phyloP scores from a whole-genome alignment of 495 filamentous ascomycete species.

The Cercophora newfieldiana region DNA sequence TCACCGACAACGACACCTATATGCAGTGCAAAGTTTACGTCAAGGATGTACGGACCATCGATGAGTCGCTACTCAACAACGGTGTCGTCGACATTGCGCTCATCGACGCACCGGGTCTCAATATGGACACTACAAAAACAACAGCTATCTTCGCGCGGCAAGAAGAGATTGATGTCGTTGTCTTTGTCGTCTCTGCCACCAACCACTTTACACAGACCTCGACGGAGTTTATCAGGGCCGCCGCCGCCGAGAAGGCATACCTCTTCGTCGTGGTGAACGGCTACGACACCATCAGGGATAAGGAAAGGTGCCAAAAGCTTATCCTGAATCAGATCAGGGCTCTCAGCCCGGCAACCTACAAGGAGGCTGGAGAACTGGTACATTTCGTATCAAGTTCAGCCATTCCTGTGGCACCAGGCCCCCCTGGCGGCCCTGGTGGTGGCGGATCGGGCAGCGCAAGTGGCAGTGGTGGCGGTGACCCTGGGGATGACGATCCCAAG shows the following conservation, averaged over 20 bases:
- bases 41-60: conserved; percentile 84
- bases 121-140: conserved; percentile 93
- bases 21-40: conserved; percentile 97
- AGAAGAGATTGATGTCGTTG: conserved; percentile 98
- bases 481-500: conserved; percentile 65
- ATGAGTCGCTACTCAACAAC: conserved; percentile 94
- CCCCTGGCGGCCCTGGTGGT: conserved; percentile 56
- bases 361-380: conserved; percentile 88
- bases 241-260: conserved; percentile 94
- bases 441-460: conserved; percentile 61
- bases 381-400: conserved; percentile 98
- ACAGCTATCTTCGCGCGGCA: conserved; percentile 95
- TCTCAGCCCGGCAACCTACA: conserved; percentile 86
- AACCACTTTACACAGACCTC: conserved; percentile 97
- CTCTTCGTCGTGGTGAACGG: conserved; percentile 99
- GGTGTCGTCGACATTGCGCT: conserved; percentile 97
- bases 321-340: conserved; percentile 84
- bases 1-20: conserved; percentile 81
- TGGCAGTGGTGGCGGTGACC: conserved; percentile 53
- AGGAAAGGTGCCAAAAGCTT: conserved; percentile 77
- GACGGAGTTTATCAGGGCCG: conserved; percentile 94
- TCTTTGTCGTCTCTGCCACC: conserved; percentile 95
- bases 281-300: conserved; percentile 90
- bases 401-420: conserved; percentile 66
- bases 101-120: conserved; percentile 94